These are phyloP conservation scores for Eutypa lata DNA, from an alignment of 2,329 filamentous ascomycete species.

Conservation along the genomic window DNA sequence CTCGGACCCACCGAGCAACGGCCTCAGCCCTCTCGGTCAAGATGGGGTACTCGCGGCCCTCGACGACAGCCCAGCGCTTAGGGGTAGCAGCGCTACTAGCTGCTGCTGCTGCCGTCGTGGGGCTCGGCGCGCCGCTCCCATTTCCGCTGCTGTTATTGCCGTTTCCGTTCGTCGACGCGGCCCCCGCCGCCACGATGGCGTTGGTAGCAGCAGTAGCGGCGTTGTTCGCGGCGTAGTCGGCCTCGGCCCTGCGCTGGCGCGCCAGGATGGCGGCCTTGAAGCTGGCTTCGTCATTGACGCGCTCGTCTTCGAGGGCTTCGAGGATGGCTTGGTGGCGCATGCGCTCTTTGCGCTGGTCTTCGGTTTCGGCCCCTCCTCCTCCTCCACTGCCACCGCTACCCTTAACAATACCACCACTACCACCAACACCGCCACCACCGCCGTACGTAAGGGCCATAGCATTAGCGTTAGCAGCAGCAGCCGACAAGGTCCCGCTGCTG, in stretches of 20 bases:
- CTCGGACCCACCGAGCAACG: slow-evolving; percentile 66
- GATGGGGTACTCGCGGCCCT: slow-evolving; percentile 66
- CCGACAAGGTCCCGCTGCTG: slow-evolving; percentile 15
- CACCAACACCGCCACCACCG: neutral
- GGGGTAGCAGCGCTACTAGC: slow-evolving; percentile 11
- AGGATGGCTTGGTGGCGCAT: slow-evolving; percentile 64
- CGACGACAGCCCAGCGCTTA: slow-evolving; percentile 62
- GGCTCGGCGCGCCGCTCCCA: neutral
- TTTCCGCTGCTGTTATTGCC: slow-evolving; percentile 10
- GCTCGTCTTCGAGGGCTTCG: slow-evolving; percentile 65
- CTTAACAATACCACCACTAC: neutral
- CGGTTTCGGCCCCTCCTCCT: slow-evolving; percentile 36
- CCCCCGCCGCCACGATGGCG: neutral
- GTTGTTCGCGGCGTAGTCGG: slow-evolving; percentile 38
- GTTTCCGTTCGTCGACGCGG: slow-evolving; percentile 4
- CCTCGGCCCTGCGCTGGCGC: slow-evolving; percentile 55
- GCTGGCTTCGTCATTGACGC: slow-evolving; percentile 63
- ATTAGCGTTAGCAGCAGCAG: slow-evolving; percentile 28
- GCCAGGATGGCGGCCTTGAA: slow-evolving; percentile 63
- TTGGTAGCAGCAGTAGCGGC: slow-evolving; percentile 3
- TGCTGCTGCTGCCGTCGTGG: slow-evolving; percentile 6
- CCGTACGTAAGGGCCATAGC: slow-evolving; percentile 33
- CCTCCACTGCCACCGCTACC: neutral
- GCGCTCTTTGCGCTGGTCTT: slow-evolving; percentile 55
- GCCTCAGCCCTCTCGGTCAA: slow-evolving; percentile 66